Evolutionary conservation across 768 basidiomycete species (phyloP).

Genomic region (Mrakia blollopis): DNA sequence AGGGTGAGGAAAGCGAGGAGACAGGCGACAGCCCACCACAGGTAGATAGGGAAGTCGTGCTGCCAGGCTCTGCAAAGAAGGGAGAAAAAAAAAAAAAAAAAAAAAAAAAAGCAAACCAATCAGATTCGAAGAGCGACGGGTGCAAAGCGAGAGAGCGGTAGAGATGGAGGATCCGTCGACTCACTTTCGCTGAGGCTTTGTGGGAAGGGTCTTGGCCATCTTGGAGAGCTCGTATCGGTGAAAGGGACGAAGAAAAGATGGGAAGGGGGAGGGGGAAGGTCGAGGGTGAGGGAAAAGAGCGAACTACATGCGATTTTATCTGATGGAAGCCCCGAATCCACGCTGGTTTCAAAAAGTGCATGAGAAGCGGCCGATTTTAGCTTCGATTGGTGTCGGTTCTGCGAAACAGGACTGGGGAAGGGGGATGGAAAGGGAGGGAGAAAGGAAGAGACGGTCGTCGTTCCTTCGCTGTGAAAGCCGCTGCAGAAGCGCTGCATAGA

Average conservation of each 20-base stretch:
- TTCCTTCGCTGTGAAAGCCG: too few species aligned
- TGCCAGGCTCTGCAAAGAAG: neutral
- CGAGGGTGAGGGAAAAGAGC: neutral
- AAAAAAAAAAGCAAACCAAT: neutral
- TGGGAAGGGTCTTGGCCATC: neutral
- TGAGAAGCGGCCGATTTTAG: too few species aligned
- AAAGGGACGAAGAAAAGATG: neutral
- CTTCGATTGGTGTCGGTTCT: too few species aligned
- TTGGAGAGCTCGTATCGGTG: neutral
- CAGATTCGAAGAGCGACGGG: neutral
- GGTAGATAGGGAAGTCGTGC: constrained; percentile 11
- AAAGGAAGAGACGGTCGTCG: too few species aligned
- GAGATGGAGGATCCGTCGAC: neutral
- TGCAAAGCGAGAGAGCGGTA: neutral
- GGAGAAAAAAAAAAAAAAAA: neutral
- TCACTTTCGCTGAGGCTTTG: constrained; percentile 23
- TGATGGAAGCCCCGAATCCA: too few species aligned
- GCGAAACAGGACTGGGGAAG: too few species aligned
- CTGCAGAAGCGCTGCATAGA: too few species aligned
- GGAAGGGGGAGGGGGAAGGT: neutral
- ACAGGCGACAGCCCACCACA: constrained; percentile 20
- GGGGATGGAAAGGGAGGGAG: too few species aligned
- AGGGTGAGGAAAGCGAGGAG: constrained; percentile 20
- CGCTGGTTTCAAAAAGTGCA: too few species aligned
- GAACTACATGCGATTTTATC: neutral